phyloP scores from a whole-genome alignment of 2,329 filamentous ascomycete genomes.

The Balansia obtecta region DNA sequence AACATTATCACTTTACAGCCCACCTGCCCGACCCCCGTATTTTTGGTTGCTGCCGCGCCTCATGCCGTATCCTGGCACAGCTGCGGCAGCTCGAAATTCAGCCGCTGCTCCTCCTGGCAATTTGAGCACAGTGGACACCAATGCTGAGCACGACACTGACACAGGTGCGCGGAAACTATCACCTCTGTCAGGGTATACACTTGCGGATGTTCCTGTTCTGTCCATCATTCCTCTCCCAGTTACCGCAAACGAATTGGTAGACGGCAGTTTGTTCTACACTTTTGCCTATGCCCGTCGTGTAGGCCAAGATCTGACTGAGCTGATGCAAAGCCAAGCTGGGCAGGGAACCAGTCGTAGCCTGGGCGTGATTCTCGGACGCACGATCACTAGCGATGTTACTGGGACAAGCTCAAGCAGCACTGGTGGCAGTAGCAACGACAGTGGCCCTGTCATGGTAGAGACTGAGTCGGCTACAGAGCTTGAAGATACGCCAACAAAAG shows the following conservation, averaged over 20 bases:
- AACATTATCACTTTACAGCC: slow-evolving; percentile 8
- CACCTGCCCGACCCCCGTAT: slow-evolving; percentile 1
- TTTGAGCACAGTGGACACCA: not conserved
- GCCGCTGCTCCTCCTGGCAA: not conserved
- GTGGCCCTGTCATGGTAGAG: slow-evolving; percentile 1
- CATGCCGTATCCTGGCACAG: slow-evolving; percentile 4
- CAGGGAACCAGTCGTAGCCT: slow-evolving; percentile 12
- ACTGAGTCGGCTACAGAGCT: not conserved
- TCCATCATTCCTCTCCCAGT: slow-evolving; percentile 21
- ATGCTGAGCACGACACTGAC: slow-evolving; percentile 5
- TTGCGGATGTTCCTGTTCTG: slow-evolving; percentile 19
- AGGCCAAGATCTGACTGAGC: slow-evolving; percentile 17
- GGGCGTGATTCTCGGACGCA: slow-evolving; percentile 10
- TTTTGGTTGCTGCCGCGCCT: slow-evolving; percentile 8
- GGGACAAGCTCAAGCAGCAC: slow-evolving; percentile 8
- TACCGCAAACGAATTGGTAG: slow-evolving; percentile 17
- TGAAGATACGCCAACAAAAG: not conserved
- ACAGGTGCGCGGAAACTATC: slow-evolving; percentile 10
- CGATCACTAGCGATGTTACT: not conserved
- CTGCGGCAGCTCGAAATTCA: not conserved
- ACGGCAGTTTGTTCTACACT: slow-evolving; percentile 21
- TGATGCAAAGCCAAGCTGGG: slow-evolving; percentile 12
- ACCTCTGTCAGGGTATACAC: slow-evolving; percentile 18
- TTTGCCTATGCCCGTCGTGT: slow-evolving; percentile 16
- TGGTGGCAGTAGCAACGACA: slow-evolving; percentile 5